Conservation (phyloP, 1,139 yeast genomes). For the Meyerozyma sp. region DNA sequence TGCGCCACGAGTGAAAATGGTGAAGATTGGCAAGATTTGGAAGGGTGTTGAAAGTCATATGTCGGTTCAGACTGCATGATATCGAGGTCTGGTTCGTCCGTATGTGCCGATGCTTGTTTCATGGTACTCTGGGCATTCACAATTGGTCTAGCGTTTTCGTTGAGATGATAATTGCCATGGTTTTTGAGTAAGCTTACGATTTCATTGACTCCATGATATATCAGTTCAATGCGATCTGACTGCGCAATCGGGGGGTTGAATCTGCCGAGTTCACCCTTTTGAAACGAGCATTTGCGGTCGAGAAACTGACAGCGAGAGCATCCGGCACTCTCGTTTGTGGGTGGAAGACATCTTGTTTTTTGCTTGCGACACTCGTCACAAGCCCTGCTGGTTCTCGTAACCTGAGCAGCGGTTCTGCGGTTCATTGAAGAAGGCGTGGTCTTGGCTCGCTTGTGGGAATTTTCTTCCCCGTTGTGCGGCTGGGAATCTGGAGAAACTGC, state of each 20-base stretch:
- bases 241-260: slow-evolving; percentile 1
- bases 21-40: slow-evolving; percentile 38
- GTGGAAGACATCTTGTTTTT: slow-evolving; percentile 58
- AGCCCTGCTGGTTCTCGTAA: slow-evolving; percentile 50
- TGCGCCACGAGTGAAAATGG: slow-evolving; percentile 46
- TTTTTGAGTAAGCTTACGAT: slow-evolving; percentile 13
- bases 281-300: slow-evolving; percentile 48
- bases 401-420: slow-evolving; percentile 12
- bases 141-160: slow-evolving; percentile 20
- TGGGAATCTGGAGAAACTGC: neutral
- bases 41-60: slow-evolving; percentile 14
- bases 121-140: slow-evolving; percentile 24
- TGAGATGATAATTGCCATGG: neutral
- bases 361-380: slow-evolving; percentile 56
- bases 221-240: slow-evolving; percentile 8
- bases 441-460: neutral
- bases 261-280: slow-evolving; percentile 7
- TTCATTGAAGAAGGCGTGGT: neutral
- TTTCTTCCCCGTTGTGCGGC: neutral
- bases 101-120: slow-evolving; percentile 10
- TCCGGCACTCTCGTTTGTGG: slow-evolving; percentile 36
- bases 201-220: slow-evolving; percentile 30
- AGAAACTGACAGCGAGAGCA: slow-evolving; percentile 56
- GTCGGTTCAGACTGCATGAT: neutral
- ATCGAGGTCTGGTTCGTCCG: slow-evolving; percentile 2